These are phyloP conservation scores for Dothideomycetes sp. DNA, from an alignment of 2,329 filamentous ascomycete species.

Conservation along the genomic window DNA sequence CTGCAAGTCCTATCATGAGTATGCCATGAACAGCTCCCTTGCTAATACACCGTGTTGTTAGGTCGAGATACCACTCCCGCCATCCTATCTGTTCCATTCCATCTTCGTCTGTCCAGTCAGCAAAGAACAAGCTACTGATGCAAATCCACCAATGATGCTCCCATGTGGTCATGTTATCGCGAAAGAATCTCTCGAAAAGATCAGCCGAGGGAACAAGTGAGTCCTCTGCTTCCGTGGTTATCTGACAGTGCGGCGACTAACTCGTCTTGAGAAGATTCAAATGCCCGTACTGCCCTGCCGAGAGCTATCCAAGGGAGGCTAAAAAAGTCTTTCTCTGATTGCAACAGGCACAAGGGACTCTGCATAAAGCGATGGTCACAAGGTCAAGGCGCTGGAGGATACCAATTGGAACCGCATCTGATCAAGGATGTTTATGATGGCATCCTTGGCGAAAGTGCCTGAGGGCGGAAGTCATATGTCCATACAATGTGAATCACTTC, in stretches of 20 bases:
- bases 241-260: background rate
- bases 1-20: too few relatives aligned
- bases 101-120: slow-evolving; percentile 97
- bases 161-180: slow-evolving; percentile 92
- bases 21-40: too few relatives aligned
- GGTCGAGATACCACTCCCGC: slow-evolving; percentile 55
- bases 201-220: slow-evolving; percentile 55
- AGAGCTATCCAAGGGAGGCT: slow-evolving; percentile 69
- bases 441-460: too few relatives aligned
- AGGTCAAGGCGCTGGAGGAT: too few relatives aligned
- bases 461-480: too few relatives aligned
- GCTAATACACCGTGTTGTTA: too few relatives aligned
- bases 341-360: too few relatives aligned
- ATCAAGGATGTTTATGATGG: too few relatives aligned
- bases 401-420: too few relatives aligned
- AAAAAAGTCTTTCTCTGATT: slow-evolving; percentile 46
- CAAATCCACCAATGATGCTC: slow-evolving; percentile 93
- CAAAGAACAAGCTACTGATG: slow-evolving; percentile 89
- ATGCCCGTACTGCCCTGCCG: slow-evolving; percentile 88
- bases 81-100: slow-evolving; percentile 67
- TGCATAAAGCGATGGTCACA: too few relatives aligned
- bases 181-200: slow-evolving; percentile 65
- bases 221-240: background rate
- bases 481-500: too few relatives aligned
- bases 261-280: slow-evolving; percentile 54